Evolutionary conservation across 768 basidiomycete genomes (phyloP).

Genomic region (Sistotremastrum niveocremeum): DNA sequence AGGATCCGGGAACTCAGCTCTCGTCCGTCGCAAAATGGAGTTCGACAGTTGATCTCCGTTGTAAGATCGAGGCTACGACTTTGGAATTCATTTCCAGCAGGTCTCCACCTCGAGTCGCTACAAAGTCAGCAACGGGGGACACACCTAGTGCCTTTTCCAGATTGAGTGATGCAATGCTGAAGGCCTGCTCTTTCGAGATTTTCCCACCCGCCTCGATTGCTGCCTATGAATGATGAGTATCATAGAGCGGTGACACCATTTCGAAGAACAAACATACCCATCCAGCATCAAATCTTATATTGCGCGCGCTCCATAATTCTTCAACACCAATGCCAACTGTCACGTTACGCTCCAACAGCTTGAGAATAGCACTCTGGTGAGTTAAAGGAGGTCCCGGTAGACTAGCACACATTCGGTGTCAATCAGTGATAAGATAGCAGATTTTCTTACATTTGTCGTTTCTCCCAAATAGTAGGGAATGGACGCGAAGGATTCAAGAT

Average conservation of each 20-base stretch:
- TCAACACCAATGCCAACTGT: slow-evolving; percentile 55
- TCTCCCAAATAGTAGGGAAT: slow-evolving; percentile 63
- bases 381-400: slow-evolving; percentile 66
- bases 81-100: slow-evolving; percentile 31
- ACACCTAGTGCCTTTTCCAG: slow-evolving; percentile 37
- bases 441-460: slow-evolving; percentile 39
- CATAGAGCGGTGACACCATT: slow-evolving; percentile 14
- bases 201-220: slow-evolving; percentile 24
- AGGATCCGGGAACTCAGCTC: neutral
- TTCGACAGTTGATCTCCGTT: slow-evolving; percentile 34
- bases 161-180: slow-evolving; percentile 41
- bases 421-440: neutral
- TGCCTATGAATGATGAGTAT: slow-evolving; percentile 16
- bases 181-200: slow-evolving; percentile 31
- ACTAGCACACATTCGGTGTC: slow-evolving; percentile 24
- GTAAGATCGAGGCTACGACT: slow-evolving; percentile 42
- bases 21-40: slow-evolving; percentile 21
- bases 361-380: slow-evolving; percentile 40
- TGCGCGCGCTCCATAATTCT: slow-evolving; percentile 60
- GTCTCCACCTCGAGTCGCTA: slow-evolving; percentile 43
- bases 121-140: slow-evolving; percentile 32
- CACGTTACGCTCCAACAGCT: slow-evolving; percentile 54
- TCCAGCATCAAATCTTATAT: slow-evolving; percentile 64
- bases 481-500: slow-evolving; percentile 54
- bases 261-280: slow-evolving; percentile 44